A percentile compares a stretch with the other conserved stretches of the same genome.
These are phyloP conservation scores for Candida sojae DNA, from an alignment of 1,139 yeast genomes.

Conservation along the genomic window DNA sequence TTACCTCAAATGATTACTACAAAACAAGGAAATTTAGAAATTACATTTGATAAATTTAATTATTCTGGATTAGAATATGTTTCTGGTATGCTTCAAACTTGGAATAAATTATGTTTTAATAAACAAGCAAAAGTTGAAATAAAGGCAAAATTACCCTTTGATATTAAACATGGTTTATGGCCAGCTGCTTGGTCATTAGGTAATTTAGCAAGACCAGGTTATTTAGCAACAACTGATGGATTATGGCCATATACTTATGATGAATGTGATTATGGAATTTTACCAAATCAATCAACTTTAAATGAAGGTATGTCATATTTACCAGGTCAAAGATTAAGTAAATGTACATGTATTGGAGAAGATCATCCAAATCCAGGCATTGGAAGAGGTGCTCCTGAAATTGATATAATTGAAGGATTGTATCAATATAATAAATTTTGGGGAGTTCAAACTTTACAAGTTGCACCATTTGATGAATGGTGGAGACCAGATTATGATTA, in stretches of 20 bases:
- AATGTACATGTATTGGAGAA: conserved; percentile 27
- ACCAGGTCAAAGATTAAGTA: conserved; percentile 31
- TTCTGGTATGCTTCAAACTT: conserved; percentile 33
- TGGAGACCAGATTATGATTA: conserved; percentile 34
- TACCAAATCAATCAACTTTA: conserved; percentile 29
- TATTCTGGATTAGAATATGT: conserved; percentile 26
- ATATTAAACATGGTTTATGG: conserved; percentile 28
- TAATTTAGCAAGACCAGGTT: conserved; percentile 33
- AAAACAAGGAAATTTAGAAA: conserved; percentile 23
- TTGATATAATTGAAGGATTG: conserved; percentile 33
- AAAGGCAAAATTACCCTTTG: conserved; percentile 25
- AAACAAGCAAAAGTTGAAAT: conserved; percentile 28
- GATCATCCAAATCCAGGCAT: conserved; percentile 32
- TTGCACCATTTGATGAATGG: conserved; percentile 39
- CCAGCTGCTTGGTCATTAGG: conserved; percentile 37
- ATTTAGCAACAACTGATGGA: conserved; percentile 32
- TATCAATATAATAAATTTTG: conserved; percentile 21
- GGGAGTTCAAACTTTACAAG: conserved; percentile 32
- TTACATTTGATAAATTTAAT: conserved; percentile 25
- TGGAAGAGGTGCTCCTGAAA: conserved; percentile 37
- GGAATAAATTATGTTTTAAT: conserved; percentile 34
- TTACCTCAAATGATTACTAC: conserved; percentile 32
- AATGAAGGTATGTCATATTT: conserved; percentile 31
- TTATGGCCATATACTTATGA: conserved; percentile 37
- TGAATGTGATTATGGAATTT: conserved; percentile 31